Percentiles rank a stretch among this genome's conserved stretches.
Evolutionary conservation across 2,329 filamentous ascomycete species (phyloP).

Genomic region (Botrytis aclada): DNA sequence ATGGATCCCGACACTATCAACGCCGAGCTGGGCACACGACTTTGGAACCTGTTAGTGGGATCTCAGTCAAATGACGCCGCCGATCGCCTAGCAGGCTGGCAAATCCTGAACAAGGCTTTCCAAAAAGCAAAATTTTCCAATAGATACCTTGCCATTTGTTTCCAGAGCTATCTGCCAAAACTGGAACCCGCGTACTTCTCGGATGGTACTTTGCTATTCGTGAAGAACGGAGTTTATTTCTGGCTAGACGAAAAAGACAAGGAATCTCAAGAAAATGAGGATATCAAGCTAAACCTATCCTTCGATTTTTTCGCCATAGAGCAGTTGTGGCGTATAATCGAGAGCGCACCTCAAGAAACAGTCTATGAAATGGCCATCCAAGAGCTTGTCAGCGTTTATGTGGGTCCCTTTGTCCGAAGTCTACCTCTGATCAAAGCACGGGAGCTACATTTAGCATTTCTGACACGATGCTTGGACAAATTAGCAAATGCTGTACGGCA

Average conservation of each 20-base stretch:
- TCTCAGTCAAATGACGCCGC: constrained; percentile 54
- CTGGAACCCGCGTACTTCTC: constrained; percentile 59
- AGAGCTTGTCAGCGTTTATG: constrained; percentile 71
- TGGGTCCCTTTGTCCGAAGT: constrained; percentile 49
- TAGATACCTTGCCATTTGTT: constrained; percentile 53
- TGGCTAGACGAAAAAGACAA: constrained; percentile 48
- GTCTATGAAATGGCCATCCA: constrained; percentile 66
- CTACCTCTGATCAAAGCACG: constrained; percentile 51
- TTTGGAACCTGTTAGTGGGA: constrained; percentile 75
- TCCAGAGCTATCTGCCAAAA: constrained; percentile 54
- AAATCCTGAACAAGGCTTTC: constrained; percentile 53
- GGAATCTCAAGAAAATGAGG: constrained; percentile 36
- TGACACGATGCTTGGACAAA: constrained; percentile 70
- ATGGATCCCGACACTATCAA: constrained; percentile 62
- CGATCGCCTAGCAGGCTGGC: constrained; percentile 68
- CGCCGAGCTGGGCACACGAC: constrained; percentile 54
- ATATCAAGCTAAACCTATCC: constrained; percentile 50
- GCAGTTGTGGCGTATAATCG: constrained; percentile 78
- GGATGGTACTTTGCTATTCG: constrained; percentile 59
- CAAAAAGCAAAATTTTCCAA: constrained; percentile 48
- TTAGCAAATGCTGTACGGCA: constrained; percentile 60
- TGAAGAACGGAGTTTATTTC: constrained; percentile 50
- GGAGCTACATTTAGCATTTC: constrained; percentile 64
- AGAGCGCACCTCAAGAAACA: constrained; percentile 63
- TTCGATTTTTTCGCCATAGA: constrained; percentile 57